Evolutionary conservation across 2,329 filamentous ascomycete genomes (phyloP), one percentile per base, ranked within the genome.

Genomic region (Lasiodiplodia sp.): DNA sequence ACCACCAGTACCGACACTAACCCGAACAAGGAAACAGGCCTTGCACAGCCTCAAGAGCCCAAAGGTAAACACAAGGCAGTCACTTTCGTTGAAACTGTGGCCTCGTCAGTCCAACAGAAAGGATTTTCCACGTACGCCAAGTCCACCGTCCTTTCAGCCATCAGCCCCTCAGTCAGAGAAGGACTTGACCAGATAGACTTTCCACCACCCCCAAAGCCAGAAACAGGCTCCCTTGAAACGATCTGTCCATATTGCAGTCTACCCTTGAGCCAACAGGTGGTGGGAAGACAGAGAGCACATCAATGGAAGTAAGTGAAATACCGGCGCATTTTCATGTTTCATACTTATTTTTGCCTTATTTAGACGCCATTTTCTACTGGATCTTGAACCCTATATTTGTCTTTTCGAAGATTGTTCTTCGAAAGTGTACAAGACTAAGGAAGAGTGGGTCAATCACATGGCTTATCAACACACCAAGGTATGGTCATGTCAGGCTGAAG

Each of bases 401-500:
- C 53, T 57, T 2, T 57, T 57, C n/a, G 31, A 57, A 38, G 53
- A 12, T n/a, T 57, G 28, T n/a, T 14, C 53, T 28, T 16, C 16
- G 2, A 10, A 14, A 10, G 28, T 18, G 53, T 56, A 56, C 6
- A 38, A 57, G n/a, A 57, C 53, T 18, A 57, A 57, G n/a, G 53
- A 57, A 11, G 28, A 57, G 7, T 57, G 31, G 53, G 38, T 57
- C 34, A 14, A 37, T 21, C 53, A 57, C 53, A 57, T 23, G 53
- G 28, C 16, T 21, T 21, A 31, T 14, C 28, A 57, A 38, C 53
- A 57, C 18, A 57, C 53, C 31, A 21, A 57, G 18, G 11, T 37
- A 34, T 57, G 53, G 28, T 37, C 14, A 8, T 57, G 53, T 16
- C 34, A 23, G 8, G 53, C 18, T 6, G 38, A 21, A 5, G 53